Evolutionary conservation across 2,329 filamentous ascomycete species (phyloP).

Genomic region (Chalara sp.): DNA sequence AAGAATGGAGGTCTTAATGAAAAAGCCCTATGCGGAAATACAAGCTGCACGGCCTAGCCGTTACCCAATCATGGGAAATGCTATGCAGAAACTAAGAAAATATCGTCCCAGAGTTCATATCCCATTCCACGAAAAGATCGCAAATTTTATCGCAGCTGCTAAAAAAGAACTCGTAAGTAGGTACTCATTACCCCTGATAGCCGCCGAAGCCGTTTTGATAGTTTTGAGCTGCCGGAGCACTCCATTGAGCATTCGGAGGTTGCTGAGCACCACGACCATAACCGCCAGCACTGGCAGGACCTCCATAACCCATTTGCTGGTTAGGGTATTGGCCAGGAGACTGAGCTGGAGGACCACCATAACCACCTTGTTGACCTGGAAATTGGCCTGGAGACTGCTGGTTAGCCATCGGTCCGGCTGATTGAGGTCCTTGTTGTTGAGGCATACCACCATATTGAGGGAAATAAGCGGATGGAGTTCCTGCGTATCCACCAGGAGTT

Average conservation of each 20-base stretch:
- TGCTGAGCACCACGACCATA: constrained; percentile 68
- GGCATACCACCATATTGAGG: constrained; percentile 80
- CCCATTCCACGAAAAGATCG: constrained; percentile 11
- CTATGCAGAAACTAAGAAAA: constrained; percentile 18
- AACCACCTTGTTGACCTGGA: constrained; percentile 62
- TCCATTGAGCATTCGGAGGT: constrained; percentile 30
- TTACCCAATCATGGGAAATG: constrained; percentile 12
- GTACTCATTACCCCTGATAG: constrained; percentile 48
- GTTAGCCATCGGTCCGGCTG: constrained; percentile 29
- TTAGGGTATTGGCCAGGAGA: constrained; percentile 57
- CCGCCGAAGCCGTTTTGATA: constrained; percentile 56
- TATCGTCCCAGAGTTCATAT: constrained; percentile 20
- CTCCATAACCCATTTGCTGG: constrained; percentile 67
- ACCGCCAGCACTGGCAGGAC: constrained; percentile 69
- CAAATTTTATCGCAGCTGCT: not conserved
- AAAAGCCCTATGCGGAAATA: constrained; percentile 24
- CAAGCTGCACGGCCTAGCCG: constrained; percentile 21
- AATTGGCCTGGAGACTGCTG: constrained; percentile 37
- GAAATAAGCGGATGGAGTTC: constrained; percentile 76
- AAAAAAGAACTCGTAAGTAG: constrained; percentile 5
- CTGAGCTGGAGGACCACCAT: constrained; percentile 53
- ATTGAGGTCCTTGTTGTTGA: constrained; percentile 28
- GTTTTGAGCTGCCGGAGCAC: constrained; percentile 51
- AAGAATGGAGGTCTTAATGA: constrained; percentile 23
- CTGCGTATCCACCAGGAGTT: constrained; percentile 64